A percentile compares a stretch with the other conserved stretches of the same genome.
These are phyloP conservation scores for Venturiaceae sp. DNA, from an alignment of 2,329 filamentous ascomycete genomes.

Conservation along the genomic window DNA sequence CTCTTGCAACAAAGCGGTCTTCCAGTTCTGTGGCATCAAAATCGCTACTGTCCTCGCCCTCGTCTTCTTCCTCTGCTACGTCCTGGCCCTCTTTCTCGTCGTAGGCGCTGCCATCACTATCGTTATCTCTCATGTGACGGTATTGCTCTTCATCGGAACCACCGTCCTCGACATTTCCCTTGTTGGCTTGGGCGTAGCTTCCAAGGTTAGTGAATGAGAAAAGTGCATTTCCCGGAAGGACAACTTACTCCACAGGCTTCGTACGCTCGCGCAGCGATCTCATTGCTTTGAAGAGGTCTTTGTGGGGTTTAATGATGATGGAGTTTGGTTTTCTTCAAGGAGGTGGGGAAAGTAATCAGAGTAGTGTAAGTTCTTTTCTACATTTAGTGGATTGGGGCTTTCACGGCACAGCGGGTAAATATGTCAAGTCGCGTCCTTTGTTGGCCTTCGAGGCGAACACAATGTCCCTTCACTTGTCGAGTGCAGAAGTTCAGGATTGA, in stretches of 20 bases:
- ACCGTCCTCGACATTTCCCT: neutral
- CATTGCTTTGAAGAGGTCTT: no score
- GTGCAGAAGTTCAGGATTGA: neutral
- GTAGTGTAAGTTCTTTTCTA: no score
- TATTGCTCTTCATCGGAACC: neutral
- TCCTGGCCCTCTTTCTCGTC: neutral
- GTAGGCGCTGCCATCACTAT: neutral
- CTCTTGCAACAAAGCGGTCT: neutral
- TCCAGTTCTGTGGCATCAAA: neutral
- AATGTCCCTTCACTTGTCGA: neutral
- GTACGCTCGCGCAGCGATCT: no score
- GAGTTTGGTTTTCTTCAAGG: no score
- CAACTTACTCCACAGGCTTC: neutral
- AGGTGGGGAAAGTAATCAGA: no score
- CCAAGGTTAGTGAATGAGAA: neutral
- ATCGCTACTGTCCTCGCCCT: neutral
- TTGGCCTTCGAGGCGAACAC: neutral
- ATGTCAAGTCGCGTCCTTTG: no score
- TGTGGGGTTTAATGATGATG: no score
- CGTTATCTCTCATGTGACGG: neutral
- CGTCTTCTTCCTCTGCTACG: neutral
- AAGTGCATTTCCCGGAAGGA: neutral
- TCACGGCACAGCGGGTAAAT: no score
- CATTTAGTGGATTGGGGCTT: no score
- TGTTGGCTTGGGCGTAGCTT: neutral